phyloP scores from a whole-genome alignment of 148 eudicot genomes.

The Nepenthes mirabilis region DNA sequence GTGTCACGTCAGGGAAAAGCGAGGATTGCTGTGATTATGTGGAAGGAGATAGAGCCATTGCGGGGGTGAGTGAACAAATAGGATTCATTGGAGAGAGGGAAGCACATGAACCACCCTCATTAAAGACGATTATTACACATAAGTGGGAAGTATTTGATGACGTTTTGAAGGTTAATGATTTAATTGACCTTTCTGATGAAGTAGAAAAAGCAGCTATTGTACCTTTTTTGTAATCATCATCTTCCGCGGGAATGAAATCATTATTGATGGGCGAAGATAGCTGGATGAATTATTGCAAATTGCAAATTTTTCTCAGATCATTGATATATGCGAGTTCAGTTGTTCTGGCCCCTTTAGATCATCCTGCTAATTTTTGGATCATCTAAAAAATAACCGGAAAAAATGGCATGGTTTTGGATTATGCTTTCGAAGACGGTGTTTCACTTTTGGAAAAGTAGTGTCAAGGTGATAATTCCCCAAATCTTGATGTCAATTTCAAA shows the following conservation, averaged over 20 bases:
- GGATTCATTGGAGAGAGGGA: not conserved
- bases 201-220: not conserved
- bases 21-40: not conserved
- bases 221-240: not conserved
- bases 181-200: slow-evolving; percentile 11
- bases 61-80: not conserved
- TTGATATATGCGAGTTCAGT: too few species aligned
- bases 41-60: not conserved
- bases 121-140: slow-evolving; percentile 39
- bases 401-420: too few species aligned
- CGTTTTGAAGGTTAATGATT: slow-evolving; percentile 12
- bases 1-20: slow-evolving; percentile 5
- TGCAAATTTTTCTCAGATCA: too few species aligned
- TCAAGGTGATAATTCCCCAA: too few species aligned
- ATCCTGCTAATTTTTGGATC: too few species aligned
- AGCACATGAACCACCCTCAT: slow-evolving; percentile 1
- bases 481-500: too few species aligned
- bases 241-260: not conserved
- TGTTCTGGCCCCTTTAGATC: too few species aligned
- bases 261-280: too few species aligned
- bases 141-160: slow-evolving; percentile 67
- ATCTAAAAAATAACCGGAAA: too few species aligned
- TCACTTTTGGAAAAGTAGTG: too few species aligned
- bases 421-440: too few species aligned
- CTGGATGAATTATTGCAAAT: too few species aligned